Percentiles rank a stretch among this genome's conserved stretches.
Conservation (phyloP, 2,329 filamentous ascomycete genomes). For the Neofusicoccum kwambonambiense region DNA sequence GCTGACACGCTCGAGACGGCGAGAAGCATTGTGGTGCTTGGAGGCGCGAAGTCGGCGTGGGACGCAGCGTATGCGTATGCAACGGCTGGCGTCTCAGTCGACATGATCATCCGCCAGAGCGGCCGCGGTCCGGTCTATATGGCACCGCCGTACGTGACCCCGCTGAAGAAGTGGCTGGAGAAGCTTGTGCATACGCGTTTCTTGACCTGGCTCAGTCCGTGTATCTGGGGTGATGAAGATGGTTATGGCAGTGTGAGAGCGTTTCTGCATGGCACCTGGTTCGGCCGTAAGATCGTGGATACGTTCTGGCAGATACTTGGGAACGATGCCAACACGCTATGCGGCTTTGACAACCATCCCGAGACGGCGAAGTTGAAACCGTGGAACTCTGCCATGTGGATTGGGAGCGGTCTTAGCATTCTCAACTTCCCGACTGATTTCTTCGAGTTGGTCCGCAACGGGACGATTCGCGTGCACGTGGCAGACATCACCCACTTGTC, state of each 20-base stretch:
- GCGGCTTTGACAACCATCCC: slow-evolving; percentile 44
- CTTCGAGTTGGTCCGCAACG: slow-evolving; percentile 55
- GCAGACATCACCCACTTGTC: slow-evolving; percentile 54
- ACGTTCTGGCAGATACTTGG: slow-evolving; percentile 58
- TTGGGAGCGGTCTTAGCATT: slow-evolving; percentile 57
- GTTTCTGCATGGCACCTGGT: slow-evolving; percentile 57
- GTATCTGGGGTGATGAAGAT: slow-evolving; percentile 66
- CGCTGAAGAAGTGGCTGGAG: slow-evolving; percentile 66
- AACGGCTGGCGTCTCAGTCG: slow-evolving; percentile 43
- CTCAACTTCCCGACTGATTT: slow-evolving; percentile 60
- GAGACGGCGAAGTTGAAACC: slow-evolving; percentile 44
- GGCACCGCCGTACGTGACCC: slow-evolving; percentile 54
- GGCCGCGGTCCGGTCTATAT: slow-evolving; percentile 62
- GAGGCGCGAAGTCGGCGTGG: slow-evolving; percentile 62
- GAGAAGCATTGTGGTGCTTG: slow-evolving; percentile 53
- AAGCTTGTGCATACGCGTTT: slow-evolving; percentile 66
- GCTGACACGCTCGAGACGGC: slow-evolving; percentile 33
- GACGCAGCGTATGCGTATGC: slow-evolving; percentile 62
- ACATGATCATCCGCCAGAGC: slow-evolving; percentile 58
- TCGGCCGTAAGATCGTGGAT: slow-evolving; percentile 57
- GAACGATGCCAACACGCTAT: slow-evolving; percentile 42
- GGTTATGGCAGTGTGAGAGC: slow-evolving; percentile 55
- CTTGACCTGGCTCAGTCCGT: slow-evolving; percentile 73
- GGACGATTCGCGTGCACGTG: slow-evolving; percentile 56
- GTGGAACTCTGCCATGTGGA: slow-evolving; percentile 49